Percentiles rank a stretch among this genome's conserved stretches.
phyloP scores from a whole-genome alignment of 1,139 yeast species.

The Zhuliangozyma parablackwelliae region DNA sequence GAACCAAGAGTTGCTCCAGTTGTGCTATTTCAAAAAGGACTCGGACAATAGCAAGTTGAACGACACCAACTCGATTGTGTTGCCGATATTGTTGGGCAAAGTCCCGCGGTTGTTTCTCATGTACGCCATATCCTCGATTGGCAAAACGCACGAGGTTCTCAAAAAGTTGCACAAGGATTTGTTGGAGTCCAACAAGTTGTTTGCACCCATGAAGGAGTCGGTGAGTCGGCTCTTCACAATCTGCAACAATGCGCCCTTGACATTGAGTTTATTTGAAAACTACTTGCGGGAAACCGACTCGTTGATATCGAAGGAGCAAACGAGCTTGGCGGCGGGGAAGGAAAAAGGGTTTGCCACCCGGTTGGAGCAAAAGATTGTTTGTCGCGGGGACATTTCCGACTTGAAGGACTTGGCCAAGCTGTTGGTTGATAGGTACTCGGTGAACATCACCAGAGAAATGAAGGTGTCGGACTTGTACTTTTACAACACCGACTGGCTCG shows the following conservation, averaged over 20 bases:
- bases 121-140: slow-evolving; percentile 66
- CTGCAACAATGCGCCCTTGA: slow-evolving; percentile 52
- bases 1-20: slow-evolving; percentile 60
- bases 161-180: slow-evolving; percentile 43
- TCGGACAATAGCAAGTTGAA: slow-evolving; percentile 21
- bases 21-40: slow-evolving; percentile 20
- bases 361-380: slow-evolving; percentile 63
- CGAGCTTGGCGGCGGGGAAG: slow-evolving; percentile 16
- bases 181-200: slow-evolving; percentile 36
- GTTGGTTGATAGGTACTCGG: slow-evolving; percentile 30
- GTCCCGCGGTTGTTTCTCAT: slow-evolving; percentile 67
- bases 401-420: slow-evolving; percentile 28
- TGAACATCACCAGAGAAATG: slow-evolving; percentile 33
- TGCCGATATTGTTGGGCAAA: slow-evolving; percentile 58
- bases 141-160: slow-evolving; percentile 60
- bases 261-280: slow-evolving; percentile 57
- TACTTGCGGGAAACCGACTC: slow-evolving; percentile 51
- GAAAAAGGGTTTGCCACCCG: slow-evolving; percentile 36
- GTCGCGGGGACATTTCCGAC: slow-evolving; percentile 55
- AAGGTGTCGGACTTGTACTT: slow-evolving; percentile 53
- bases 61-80: slow-evolving; percentile 33
- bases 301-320: slow-evolving; percentile 27
- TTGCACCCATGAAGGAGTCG: slow-evolving; percentile 53
- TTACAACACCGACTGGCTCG: slow-evolving; percentile 70
- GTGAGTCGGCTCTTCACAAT: slow-evolving; percentile 51